Percentiles rank a stretch among this genome's conserved stretches.
Evolutionary conservation across 1,284 basidiomycete species (phyloP).

Genomic region (Rhizoctonia solani): DNA sequence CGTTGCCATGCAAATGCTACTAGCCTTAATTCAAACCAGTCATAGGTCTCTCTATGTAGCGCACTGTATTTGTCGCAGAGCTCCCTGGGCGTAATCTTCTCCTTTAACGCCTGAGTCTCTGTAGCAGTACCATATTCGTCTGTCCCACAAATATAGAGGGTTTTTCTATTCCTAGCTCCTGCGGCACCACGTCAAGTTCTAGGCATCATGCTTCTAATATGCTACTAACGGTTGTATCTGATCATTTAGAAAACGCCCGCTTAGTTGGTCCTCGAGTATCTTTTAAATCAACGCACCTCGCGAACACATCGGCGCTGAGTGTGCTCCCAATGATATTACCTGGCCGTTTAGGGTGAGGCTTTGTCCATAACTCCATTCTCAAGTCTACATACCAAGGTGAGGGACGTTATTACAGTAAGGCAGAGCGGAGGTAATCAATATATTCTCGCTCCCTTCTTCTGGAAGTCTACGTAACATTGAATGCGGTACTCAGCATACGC

Average conservation of each 20-base stretch:
- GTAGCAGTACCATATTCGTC: conserved; percentile 99
- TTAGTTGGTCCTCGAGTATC: neutral
- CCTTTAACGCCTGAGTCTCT: conserved; percentile 96
- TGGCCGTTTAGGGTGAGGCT: conserved; percentile 41
- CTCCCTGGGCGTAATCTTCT: conserved; percentile 82
- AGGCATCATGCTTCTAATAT: neutral
- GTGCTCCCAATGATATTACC: conserved; percentile 98
- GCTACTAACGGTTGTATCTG: conserved; percentile 69
- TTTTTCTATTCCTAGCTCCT: conserved; percentile 77
- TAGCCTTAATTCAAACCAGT: conserved; percentile 90
- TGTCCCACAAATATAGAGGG: conserved; percentile 91
- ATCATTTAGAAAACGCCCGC: neutral
- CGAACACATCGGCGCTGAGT: conserved; percentile 95
- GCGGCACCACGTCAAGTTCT: neutral
- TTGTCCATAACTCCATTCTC: conserved; percentile 2
- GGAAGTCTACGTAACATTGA: conserved; percentile 73
- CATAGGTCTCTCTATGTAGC: conserved; percentile 90
- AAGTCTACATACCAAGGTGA: conserved; percentile 72
- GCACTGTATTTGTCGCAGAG: conserved; percentile 94
- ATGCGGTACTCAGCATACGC: conserved; percentile 31
- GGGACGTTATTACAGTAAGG: conserved; percentile 99
- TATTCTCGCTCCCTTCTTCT: conserved; percentile 80
- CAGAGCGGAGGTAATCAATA: conserved; percentile 93
- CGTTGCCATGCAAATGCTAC: conserved; percentile 39
- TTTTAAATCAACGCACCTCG: conserved; percentile 44